These are phyloP conservation scores for Vitis amurensis DNA, from an alignment of 164 flowering plant species.

Conservation along the genomic window DNA sequence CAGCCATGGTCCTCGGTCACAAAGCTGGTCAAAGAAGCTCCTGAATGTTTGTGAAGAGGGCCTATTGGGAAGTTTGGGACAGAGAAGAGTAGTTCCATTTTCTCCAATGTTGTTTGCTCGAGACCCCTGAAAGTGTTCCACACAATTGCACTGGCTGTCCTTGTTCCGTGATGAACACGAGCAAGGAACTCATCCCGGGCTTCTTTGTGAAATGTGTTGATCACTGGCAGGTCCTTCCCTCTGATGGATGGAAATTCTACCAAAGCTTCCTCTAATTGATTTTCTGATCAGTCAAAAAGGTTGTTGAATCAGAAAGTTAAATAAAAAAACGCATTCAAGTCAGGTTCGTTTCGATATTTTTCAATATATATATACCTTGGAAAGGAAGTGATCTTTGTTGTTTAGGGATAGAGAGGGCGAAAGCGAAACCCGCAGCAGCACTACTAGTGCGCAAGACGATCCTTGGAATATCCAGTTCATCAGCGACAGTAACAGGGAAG, in stretches of 20 bases:
- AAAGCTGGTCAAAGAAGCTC: neutral
- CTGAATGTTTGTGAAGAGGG: constrained; percentile 3
- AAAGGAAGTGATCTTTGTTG: neutral
- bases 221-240: neutral
- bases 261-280: neutral
- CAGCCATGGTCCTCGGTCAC: neutral
- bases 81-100: neutral
- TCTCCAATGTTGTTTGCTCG: neutral
- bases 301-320: neutral
- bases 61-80: constrained; percentile 1
- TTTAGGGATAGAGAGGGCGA: neutral
- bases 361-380: neutral
- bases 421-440: neutral
- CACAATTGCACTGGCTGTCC: neutral
- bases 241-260: neutral
- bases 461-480: constrained; percentile 1
- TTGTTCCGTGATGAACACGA: neutral
- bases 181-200: neutral
- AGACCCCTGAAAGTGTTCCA: constrained; percentile 1
- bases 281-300: neutral
- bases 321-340: too few species aligned
- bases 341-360: too few species aligned
- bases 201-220: neutral
- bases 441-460: neutral
- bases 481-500: neutral